Evolutionary conservation across 2,329 filamentous ascomycete species (phyloP).

Genomic region (Teratosphaeria destructans): DNA sequence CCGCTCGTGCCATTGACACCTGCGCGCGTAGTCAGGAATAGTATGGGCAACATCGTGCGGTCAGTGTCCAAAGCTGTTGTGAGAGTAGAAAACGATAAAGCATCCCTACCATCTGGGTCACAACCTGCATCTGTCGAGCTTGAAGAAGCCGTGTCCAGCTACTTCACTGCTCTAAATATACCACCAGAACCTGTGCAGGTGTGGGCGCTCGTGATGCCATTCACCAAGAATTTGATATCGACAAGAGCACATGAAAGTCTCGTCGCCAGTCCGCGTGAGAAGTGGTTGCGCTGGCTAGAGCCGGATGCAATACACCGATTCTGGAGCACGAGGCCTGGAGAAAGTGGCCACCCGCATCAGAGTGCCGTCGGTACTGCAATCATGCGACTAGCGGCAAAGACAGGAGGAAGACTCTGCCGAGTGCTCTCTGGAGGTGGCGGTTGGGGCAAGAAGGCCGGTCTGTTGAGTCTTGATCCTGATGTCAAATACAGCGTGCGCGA

Average conservation of each 20-base stretch:
- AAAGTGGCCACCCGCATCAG: neutral
- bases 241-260: constrained; percentile 1
- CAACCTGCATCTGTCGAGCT: constrained; percentile 53
- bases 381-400: neutral
- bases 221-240: constrained; percentile 5
- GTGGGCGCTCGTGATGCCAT: constrained; percentile 61
- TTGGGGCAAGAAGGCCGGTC: constrained; percentile 70
- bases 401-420: constrained; percentile 34
- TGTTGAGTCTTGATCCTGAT: constrained; percentile 69
- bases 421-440: constrained; percentile 71
- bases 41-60: constrained; percentile 70
- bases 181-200: constrained; percentile 47
- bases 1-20: constrained; percentile 47
- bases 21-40: constrained; percentile 51
- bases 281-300: neutral
- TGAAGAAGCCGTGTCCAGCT: constrained; percentile 51
- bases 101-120: constrained; percentile 31
- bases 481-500: constrained; percentile 41
- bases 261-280: neutral
- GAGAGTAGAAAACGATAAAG: constrained; percentile 5
- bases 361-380: neutral
- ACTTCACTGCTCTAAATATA: constrained; percentile 39
- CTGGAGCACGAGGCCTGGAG: neutral
- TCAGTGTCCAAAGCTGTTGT: constrained; percentile 39
- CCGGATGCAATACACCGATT: neutral